Base-by-base conservation (phyloP, 768 basidiomycete species). In the Podaxis sp. region DNA sequence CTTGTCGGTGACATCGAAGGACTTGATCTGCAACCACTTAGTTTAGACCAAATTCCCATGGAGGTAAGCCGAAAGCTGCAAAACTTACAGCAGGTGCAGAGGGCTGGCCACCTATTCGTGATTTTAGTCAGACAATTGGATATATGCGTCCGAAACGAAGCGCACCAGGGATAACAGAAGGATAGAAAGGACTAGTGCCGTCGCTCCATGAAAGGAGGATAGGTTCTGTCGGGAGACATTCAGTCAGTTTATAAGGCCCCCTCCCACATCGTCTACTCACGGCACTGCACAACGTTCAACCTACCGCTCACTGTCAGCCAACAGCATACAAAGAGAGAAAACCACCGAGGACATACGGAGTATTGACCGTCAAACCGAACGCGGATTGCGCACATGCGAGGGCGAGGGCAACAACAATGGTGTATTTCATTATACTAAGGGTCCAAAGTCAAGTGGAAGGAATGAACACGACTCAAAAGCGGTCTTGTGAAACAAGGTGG, bases 141-240 rank as follows among this genome's bases (percentile, higher is more conserved):
- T 6, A 42, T 5, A n/a, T 27, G 14, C 4, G n/a, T n/a, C 36
- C 58, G 35, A 21, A 18, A 36, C 18, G 50, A 42, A 37, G 25
- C 81, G 35, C 63, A 89, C 88, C 85, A 51, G 89, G 89, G 42
- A 88, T 64, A 55, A 88, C 64, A 9, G 82, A 74, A 53, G 90
- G 59, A 69, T 75, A 91, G 72, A 80, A 91, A 0, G 89, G 89
- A 0, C 74, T 23, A 0, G 58, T 51, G 35, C 88, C 87, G 3
- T 74, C 82, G 27, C 60, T 38, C 85, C 86, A 91, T 2, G 67
- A 68, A 36, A 91, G 42, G 64, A 79, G 68, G 18, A 80, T 74
- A 7, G 90, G 90, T 64, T 90, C 89, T 90, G 58, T 28, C 55
- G 32, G 48, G 23, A 54, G 69, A 63, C 13, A 16, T 36, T 58